Conservation (phyloP, 371 early-diverging fungal genomes). For the Mucor irregularis region DNA sequence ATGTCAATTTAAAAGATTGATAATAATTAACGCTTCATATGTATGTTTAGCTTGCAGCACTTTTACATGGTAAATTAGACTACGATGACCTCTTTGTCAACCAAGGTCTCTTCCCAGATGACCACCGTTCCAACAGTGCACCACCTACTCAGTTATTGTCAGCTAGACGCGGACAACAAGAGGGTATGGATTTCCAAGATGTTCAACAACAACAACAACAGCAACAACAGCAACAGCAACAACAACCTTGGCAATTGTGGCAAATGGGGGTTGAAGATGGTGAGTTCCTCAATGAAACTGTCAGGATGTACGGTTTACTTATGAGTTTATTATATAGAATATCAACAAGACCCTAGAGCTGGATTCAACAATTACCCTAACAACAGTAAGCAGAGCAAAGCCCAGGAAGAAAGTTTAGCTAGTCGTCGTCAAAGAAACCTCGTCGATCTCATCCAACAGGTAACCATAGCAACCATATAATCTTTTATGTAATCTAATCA, state of each 20-base stretch:
- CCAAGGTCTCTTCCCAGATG: conserved; percentile 24
- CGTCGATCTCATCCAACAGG: conserved; percentile 42
- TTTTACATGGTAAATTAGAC: conserved; percentile 44
- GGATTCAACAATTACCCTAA: neutral
- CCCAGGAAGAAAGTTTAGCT: conserved; percentile 17
- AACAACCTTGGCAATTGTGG: conserved; percentile 41
- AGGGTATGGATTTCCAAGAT: conserved; percentile 6
- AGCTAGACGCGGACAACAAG: conserved; percentile 7
- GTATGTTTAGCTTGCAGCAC: conserved; percentile 39
- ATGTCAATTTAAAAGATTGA: neutral
- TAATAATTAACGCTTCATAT: neutral
- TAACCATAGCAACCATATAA: conserved; percentile 6
- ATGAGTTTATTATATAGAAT: neutral
- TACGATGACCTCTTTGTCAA: conserved; percentile 38
- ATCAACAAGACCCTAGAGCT: conserved; percentile 7
- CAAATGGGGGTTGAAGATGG: conserved; percentile 22
- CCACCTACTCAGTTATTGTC: conserved; percentile 34
- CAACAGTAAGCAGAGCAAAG: conserved; percentile 11
- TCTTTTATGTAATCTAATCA: neutral
- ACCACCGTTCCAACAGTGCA: conserved; percentile 44
- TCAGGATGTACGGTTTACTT: too few relatives aligned
- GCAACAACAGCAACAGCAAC: neutral
- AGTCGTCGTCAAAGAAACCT: conserved; percentile 32
- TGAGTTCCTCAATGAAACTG: too few relatives aligned
- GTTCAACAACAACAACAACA: conserved; percentile 5